These are phyloP conservation scores for Solanum aculeatissimum DNA, from an alignment of 305 asterid genomes.

Conservation along the genomic window DNA sequence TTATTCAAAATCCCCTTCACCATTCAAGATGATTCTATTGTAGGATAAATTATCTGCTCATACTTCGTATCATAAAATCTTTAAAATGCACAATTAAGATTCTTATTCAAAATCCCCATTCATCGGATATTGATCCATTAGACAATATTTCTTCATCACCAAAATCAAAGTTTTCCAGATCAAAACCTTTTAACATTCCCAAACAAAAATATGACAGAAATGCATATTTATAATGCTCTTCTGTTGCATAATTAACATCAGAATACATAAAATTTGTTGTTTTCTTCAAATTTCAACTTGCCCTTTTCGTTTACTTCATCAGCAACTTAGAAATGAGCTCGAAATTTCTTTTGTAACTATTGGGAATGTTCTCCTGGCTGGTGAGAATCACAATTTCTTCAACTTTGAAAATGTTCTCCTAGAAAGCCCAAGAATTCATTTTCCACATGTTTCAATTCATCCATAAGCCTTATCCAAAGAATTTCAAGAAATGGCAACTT, in stretches of 20 bases:
- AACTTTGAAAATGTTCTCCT: constrained; percentile 1
- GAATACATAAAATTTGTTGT: constrained; percentile 51
- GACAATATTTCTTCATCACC: constrained; percentile 14
- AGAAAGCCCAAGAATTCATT: not conserved
- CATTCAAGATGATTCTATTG: constrained; percentile 81
- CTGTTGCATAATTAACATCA: constrained; percentile 38
- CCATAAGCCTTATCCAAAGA: not conserved
- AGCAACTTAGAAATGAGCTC: constrained; percentile 59
- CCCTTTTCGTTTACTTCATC: constrained; percentile 60
- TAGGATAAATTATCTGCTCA: constrained; percentile 73
- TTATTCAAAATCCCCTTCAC: constrained; percentile 78
- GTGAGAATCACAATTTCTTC: not conserved
- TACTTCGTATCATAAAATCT: constrained; percentile 71
- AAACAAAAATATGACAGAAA: constrained; percentile 59
- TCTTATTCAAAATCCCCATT: constrained; percentile 61
- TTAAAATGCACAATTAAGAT: constrained; percentile 54
- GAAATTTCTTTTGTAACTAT: too few species aligned
- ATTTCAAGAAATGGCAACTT: constrained; percentile 2
- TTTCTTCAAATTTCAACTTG: constrained; percentile 76
- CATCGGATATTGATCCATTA: constrained; percentile 13
- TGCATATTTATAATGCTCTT: constrained; percentile 57
- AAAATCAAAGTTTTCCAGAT: constrained; percentile 47
- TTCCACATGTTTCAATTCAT: not conserved
- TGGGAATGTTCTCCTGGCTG: too few species aligned
- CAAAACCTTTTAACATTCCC: constrained; percentile 70